Evolutionary conservation across 371 early-diverging fungal species (phyloP).

Genomic region (Coemansia sp.): DNA sequence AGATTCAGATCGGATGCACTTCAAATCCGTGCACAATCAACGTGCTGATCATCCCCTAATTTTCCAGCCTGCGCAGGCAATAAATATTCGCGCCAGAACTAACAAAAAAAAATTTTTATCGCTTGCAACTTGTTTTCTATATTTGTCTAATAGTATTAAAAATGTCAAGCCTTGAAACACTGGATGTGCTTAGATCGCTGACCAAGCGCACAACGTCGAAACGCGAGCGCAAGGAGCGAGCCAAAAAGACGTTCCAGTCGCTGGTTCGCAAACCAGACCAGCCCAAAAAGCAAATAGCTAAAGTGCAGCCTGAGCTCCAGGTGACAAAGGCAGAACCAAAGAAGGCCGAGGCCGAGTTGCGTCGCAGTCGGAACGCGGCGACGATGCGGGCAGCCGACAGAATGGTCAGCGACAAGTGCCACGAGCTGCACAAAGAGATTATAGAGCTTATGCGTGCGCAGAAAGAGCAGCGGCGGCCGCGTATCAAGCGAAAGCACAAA

Average conservation of each 20-base stretch:
- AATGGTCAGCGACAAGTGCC: constrained; percentile 20
- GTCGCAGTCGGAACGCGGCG: constrained; percentile 18
- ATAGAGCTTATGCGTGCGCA: constrained; percentile 42
- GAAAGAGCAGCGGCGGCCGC: constrained; percentile 31
- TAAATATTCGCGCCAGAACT: background rate
- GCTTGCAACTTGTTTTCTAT: too few relatives aligned
- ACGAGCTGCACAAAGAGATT: constrained; percentile 31
- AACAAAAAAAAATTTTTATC: too few relatives aligned
- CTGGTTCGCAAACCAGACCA: constrained; percentile 23
- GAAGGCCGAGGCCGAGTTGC: constrained; percentile 9
- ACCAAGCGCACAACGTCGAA: constrained; percentile 30
- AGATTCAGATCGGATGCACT: too few relatives aligned
- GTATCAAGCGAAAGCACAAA: constrained; percentile 25
- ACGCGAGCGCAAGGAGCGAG: constrained; percentile 29
- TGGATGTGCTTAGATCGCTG: constrained; percentile 27
- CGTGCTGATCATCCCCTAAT: background rate
- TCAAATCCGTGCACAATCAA: too few relatives aligned
- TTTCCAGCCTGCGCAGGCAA: background rate
- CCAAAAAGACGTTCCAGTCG: constrained; percentile 16
- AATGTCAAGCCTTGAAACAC: constrained; percentile 28
- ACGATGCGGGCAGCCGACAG: constrained; percentile 30
- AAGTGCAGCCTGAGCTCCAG: background rate
- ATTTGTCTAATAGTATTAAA: background rate
- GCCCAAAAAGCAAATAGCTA: background rate
- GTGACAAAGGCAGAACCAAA: background rate